Conservation (phyloP, 352 stramenopile genomes). For the Phytopythium kandeliae region DNA sequence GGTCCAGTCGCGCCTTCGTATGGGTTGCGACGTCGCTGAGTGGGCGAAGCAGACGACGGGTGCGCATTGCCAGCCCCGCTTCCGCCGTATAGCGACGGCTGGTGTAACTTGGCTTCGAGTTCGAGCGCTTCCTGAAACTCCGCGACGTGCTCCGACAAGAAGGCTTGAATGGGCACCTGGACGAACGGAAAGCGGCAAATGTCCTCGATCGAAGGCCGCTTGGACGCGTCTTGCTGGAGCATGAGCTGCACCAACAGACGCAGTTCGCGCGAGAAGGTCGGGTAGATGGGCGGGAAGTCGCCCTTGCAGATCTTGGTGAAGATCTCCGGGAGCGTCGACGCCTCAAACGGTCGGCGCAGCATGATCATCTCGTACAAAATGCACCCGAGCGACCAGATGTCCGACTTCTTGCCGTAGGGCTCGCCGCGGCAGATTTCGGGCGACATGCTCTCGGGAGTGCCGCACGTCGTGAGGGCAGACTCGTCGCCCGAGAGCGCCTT, state of each 20-base stretch:
- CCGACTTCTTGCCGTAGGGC: constrained; percentile 86
- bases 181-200: constrained; percentile 88
- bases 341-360: constrained; percentile 81
- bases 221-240: constrained; percentile 81
- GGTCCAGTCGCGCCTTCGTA: constrained; percentile 21
- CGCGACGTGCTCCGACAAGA: constrained; percentile 78
- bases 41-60: constrained; percentile 30
- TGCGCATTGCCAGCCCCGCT: constrained; percentile 24
- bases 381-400: constrained; percentile 88
- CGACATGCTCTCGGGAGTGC: constrained; percentile 86
- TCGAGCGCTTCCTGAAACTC: constrained; percentile 85
- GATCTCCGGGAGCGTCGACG: constrained; percentile 73
- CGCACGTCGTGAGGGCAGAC: constrained; percentile 76
- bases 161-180: constrained; percentile 77
- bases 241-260: constrained; percentile 84
- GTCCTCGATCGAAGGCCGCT: constrained; percentile 85
- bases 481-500: constrained; percentile 79
- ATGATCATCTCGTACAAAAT: constrained; percentile 90
- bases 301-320: constrained; percentile 88
- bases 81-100: constrained; percentile 61
- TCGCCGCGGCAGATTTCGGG: constrained; percentile 85
- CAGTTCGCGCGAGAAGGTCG: constrained; percentile 75
- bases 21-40: constrained; percentile 36
- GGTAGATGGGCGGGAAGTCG: constrained; percentile 73
- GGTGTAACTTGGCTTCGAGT: constrained; percentile 83